phyloP scores from a whole-genome alignment of 208 protist species.

The Wallacemonas sp. region DNA sequence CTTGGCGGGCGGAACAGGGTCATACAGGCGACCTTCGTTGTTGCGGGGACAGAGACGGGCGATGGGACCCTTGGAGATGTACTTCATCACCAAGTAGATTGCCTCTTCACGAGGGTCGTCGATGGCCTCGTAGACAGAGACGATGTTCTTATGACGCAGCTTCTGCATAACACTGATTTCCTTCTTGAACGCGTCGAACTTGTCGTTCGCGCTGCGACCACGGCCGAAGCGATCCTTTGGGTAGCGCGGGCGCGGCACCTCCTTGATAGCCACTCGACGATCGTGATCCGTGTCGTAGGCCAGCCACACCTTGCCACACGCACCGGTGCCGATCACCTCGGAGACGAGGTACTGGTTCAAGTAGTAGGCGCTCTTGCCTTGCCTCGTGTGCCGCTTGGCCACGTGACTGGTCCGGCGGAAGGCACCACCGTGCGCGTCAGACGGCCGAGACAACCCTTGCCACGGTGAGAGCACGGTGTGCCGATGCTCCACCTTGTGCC shows the following conservation, averaged over 20 bases:
- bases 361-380: slow-evolving; percentile 28
- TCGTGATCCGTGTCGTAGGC: slow-evolving; percentile 44
- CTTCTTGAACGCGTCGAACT: slow-evolving; percentile 69
- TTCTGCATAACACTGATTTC: slow-evolving; percentile 97
- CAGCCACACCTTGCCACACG: slow-evolving; percentile 65
- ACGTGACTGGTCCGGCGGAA: no score
- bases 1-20: slow-evolving; percentile 30
- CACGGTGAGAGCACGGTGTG: no score
- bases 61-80: slow-evolving; percentile 71
- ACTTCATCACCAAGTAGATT: slow-evolving; percentile 94
- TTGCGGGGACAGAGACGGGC: slow-evolving; percentile 27
- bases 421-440: no score
- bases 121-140: slow-evolving; percentile 95
- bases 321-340: slow-evolving; percentile 65
- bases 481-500: not conserved
- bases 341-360: slow-evolving; percentile 81
- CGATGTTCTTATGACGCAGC: slow-evolving; percentile 94
- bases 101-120: slow-evolving; percentile 90
- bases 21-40: slow-evolving; percentile 26
- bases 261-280: slow-evolving; percentile 71
- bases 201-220: slow-evolving; percentile 7
- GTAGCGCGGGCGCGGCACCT: slow-evolving; percentile 40
- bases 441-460: no score
- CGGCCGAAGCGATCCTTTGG: slow-evolving; percentile 14
- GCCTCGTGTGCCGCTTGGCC: not conserved